Base-by-base conservation (phyloP, 345 rosid species). In the Lumnitzera littorea region DNA sequence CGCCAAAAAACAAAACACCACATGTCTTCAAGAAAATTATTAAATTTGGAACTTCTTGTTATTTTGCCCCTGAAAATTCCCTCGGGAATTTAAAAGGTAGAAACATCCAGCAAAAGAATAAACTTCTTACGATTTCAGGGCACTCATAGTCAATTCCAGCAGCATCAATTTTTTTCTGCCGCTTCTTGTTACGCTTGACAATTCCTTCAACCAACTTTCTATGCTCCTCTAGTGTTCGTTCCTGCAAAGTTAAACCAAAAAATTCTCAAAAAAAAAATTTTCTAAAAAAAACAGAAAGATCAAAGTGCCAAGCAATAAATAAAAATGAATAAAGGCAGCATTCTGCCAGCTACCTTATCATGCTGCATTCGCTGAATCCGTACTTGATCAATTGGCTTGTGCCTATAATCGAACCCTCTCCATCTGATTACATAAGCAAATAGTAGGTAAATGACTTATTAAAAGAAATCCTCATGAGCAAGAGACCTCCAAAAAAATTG, bases 81-180 rank as follows among this genome's bases (percentile, higher is more conserved):
- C 31, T 36, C 7, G 9, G 1, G 3, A 6, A 36, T 36, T 36
- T 9, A 36, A 36, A 36, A 36, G 43, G 43, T 36, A 36, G 43
- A 36, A 36, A 36, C 43, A 36, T 36, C 43, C 43, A 36, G 43
- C 3, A 63, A 17, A 55, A 54, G 51, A 1, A 46, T 12, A n/a
- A 20, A 51, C 25, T 59, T 64, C 98, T 85, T 85, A 94, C 97
- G 55, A 94, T 82, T 69, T 78, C 86, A 0, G 99, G 96, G 82
- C 91, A 90, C 53, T 81, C 90, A 58, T 87, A 92, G 24, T 86
- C 92, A 62, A 94, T 77, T 55, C 95, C 95, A 58, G 92, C 95
- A 13, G 82, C 92, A 57, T 76, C 82, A 68, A 94, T 88, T 72
- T 56, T 88, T 79, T 78, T 86, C 50, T 74, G 73, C 60, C 91